Evolutionary conservation across 208 protist species (phyloP), one percentile per base, ranked within the genome.

Genomic region (Tritrichomonas musculus): DNA sequence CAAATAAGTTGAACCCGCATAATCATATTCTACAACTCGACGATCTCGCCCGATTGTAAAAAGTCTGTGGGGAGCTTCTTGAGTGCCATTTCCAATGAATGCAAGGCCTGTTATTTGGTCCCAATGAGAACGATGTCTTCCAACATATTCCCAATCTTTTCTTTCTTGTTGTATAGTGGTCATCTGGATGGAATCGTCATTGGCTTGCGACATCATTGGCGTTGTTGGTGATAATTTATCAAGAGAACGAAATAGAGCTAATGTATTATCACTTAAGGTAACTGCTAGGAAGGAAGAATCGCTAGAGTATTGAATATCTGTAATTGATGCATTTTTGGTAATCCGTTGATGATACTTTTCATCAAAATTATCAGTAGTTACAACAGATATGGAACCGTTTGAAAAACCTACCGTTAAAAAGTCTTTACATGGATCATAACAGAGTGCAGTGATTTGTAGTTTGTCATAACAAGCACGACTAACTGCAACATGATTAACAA

Each of bases 321-420:
- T 88, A 36, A 88, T 88, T 0, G 14, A 17, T n/a, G 41, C 77
- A 39, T 49, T 49, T 39, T 88, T 88, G 33, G 77, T 36, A 17
- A 88, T 88, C 39, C 77, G 44, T 49, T 88, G 77, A 44, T 88
- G 77, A 50, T 88, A 88, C 0, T 57, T 47, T 57, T 88, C 77
- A 88, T 88, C 77, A 33, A 88, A 88, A 47, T 88, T 88, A n/a
- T 88, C 77, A 41, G 77, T 88, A 11, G 77, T 88, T n/a, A 88
- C 77, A 39, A 88, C 47, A 88, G 47, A 88, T 39, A 88, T 88
- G 13, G 41, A 53, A 47, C 77, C 77, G 47, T 88, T 88, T 57
- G 77, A 57, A 47, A 88, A 88, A 20, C 77, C 77, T 39, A 88
- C 47, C 20, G 77, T 47, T 36, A 88, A 57, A 50, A 88, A 88